These are phyloP conservation scores for Populus alba DNA, from an alignment of 345 rosid species.

Conservation along the genomic window DNA sequence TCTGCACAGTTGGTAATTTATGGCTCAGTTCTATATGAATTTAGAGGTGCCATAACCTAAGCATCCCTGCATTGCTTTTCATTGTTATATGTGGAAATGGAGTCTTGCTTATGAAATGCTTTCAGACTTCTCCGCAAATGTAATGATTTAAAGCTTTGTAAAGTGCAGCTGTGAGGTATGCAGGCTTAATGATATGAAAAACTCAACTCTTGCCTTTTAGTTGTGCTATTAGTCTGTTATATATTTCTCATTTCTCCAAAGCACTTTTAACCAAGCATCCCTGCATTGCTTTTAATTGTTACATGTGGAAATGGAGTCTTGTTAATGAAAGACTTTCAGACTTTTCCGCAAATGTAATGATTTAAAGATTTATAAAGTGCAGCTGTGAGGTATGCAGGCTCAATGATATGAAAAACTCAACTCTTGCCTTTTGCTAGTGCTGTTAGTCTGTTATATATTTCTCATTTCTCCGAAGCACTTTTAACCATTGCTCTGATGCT, in stretches of 20 bases:
- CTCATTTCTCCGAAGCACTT: not conserved
- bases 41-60: not conserved
- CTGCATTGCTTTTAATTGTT: not conserved
- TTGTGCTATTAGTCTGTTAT: not conserved
- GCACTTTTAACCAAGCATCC: not conserved
- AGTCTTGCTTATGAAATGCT: not conserved
- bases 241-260: not conserved
- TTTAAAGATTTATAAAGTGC: not conserved
- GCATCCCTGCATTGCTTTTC: not conserved
- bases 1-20: not conserved
- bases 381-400: not conserved
- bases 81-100: not conserved
- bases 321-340: not conserved
- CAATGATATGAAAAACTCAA: not conserved
- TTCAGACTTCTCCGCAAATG: not conserved
- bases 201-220: not conserved
- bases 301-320: not conserved
- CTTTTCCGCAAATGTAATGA: not conserved
- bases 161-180: not conserved
- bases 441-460: not conserved
- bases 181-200: not conserved
- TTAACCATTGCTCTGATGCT: not conserved
- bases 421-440: not conserved
- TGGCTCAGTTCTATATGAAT: not conserved
- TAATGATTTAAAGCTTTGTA: not conserved